phyloP scores from a whole-genome alignment of 164 flowering plant genomes.

The Euptelea pleiosperma region DNA sequence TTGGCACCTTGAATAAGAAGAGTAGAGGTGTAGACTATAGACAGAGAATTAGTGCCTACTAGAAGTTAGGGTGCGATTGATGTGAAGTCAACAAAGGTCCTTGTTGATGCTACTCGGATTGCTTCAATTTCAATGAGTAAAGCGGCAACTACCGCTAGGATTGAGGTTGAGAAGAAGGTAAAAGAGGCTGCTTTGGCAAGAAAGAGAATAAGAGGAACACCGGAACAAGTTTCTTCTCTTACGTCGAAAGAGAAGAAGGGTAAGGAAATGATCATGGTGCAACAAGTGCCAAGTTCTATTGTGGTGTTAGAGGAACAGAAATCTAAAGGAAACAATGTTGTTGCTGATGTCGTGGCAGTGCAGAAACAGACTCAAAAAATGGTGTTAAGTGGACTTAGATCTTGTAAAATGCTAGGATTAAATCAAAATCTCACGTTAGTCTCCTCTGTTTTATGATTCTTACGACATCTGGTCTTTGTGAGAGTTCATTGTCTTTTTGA shows the following conservation, averaged over 20 bases:
- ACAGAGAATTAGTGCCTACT: background rate
- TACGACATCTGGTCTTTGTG: no score
- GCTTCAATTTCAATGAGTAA: constrained; percentile 47
- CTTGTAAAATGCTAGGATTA: no score
- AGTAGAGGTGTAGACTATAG: background rate
- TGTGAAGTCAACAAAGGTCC: constrained; percentile 29
- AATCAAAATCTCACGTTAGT: no score
- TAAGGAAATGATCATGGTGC: background rate
- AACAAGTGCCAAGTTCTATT: background rate
- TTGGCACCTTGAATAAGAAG: constrained; percentile 8
- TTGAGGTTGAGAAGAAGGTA: constrained; percentile 52
- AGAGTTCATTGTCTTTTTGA: no score
- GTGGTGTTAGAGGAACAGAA: constrained; percentile 16
- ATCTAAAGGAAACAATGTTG: constrained; percentile 10
- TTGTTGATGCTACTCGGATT: constrained; percentile 57
- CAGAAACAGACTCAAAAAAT: constrained; percentile 20
- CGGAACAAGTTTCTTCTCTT: constrained; percentile 33
- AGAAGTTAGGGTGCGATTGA: constrained; percentile 27
- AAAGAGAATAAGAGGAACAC: constrained; percentile 60
- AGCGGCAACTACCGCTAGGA: constrained; percentile 34
- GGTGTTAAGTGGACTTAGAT: no score
- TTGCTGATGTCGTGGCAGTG: constrained; percentile 16
- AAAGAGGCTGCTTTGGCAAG: constrained; percentile 53
- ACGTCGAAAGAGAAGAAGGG: constrained; percentile 26
- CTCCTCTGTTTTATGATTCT: no score